Evolutionary conservation across 345 rosid species (phyloP), one percentile per base, ranked within the genome.

Genomic region (Iberis pinnata): DNA sequence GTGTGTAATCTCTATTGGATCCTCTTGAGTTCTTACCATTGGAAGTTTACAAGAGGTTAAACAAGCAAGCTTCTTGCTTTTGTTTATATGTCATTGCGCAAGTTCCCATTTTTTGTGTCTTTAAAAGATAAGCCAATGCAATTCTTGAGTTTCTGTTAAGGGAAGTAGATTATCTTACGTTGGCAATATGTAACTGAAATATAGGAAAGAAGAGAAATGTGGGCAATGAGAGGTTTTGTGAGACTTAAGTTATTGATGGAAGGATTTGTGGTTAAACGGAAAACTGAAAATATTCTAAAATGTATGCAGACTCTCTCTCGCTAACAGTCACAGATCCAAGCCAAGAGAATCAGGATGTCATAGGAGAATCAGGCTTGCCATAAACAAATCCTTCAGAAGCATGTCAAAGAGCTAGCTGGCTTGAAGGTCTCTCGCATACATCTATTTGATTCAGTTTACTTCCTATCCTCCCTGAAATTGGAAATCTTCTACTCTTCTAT

Each of bases 361-460:
- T 95, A 92, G 69, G 96, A 92, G 81, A 92, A n/a, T 70, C 95
- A 79, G 50, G 88, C 93, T 60, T 84, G 87, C 20, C 98, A 84
- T 71, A 78, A 70, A 35, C 98, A 92, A 73, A 80, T 87, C 25
- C 71, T 84, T 60, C 95, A 88, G 71, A 85, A 92, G 59, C 97
- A 87, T 65, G 95, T 86, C 7, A 82, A 77, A 63, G 97, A 92
- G 73, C 69, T 87, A 32, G 89, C 78, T 56, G 81, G 75, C 56
- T 57, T 76, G 53, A 76, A 71, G 86, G 98, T 61, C 55, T 39
- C 17, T 53, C 42, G n/a, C n/a, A n/a, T n/a, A n/a, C n/a, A n/a
- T 41, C 13, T 24, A 36, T 15, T 49, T 19, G 6, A 4, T 8
- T 26, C 29, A 26, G 29, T 26, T 26, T 26, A 4, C 29, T 26